These are phyloP conservation scores for Colletotrichum sp. DNA, from an alignment of 2,329 filamentous ascomycete genomes.

Conservation along the genomic window DNA sequence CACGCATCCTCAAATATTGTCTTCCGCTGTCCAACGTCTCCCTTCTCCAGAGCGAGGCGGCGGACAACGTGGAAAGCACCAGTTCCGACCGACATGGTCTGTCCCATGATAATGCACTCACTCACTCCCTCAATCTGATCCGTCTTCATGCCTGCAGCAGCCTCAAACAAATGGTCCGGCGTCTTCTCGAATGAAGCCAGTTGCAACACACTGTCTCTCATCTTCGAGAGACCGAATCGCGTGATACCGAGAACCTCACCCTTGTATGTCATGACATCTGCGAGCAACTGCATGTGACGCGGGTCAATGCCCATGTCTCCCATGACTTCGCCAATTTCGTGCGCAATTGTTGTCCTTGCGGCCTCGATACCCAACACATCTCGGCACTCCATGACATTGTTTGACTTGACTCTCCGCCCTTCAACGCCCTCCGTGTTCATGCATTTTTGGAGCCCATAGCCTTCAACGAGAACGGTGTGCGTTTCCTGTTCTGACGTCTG, in stretches of 20 bases:
- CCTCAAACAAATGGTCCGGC: slow-evolving; percentile 95
- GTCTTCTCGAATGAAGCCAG: slow-evolving; percentile 98
- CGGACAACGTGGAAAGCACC: slow-evolving; percentile 91
- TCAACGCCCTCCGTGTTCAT: slow-evolving; percentile 94
- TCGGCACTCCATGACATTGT: slow-evolving; percentile 88
- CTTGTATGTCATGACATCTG: slow-evolving; percentile 99
- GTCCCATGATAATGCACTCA: slow-evolving; percentile 98
- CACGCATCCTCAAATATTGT: slow-evolving; percentile 77
- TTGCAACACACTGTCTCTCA: slow-evolving; percentile 92
- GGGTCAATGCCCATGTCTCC: slow-evolving; percentile 94
- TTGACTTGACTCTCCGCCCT: slow-evolving; percentile 75
- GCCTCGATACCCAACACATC: slow-evolving; percentile 95
- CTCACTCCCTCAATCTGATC: slow-evolving; percentile 93
- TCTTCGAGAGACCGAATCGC: slow-evolving; percentile 93
- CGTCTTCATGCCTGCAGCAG: slow-evolving; percentile 88
- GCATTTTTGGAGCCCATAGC: slow-evolving; percentile 86
- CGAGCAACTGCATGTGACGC: slow-evolving; percentile 95
- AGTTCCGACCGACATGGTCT: slow-evolving; percentile 90
- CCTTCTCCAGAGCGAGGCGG: slow-evolving; percentile 69
- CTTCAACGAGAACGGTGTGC: slow-evolving; percentile 85
- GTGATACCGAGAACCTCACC: slow-evolving; percentile 97
- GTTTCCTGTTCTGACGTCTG: slow-evolving; percentile 76
- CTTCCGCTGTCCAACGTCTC: slow-evolving; percentile 61
- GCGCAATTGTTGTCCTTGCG: slow-evolving; percentile 85
- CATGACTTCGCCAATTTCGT: slow-evolving; percentile 91